Evolutionary conservation across 805 yeast genomes (phyloP).

Genomic region (Schizosaccharomyces lindneri): DNA sequence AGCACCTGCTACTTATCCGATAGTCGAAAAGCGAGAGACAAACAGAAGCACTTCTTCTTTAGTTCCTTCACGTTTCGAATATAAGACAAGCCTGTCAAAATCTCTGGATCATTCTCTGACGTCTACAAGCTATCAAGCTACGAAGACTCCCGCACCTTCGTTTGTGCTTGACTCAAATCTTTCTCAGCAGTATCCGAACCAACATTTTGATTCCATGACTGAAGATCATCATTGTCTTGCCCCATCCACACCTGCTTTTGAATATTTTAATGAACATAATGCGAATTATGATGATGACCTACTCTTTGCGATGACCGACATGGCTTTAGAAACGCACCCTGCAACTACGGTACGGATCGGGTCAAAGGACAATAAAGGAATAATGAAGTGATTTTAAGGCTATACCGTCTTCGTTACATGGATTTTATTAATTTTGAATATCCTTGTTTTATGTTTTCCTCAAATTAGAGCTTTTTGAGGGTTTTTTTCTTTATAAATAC

Average conservation of each 20-base stretch:
- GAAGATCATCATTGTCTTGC: neutral
- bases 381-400: too few relatives aligned
- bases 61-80: neutral
- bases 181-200: slow-evolving; percentile 3
- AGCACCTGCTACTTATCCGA: too few relatives aligned
- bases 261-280: neutral
- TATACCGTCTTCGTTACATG: too few relatives aligned
- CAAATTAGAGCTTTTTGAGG: too few relatives aligned
- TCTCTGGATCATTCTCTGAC: neutral
- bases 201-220: neutral
- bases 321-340: slow-evolving; percentile 8
- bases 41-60: neutral
- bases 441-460: too few relatives aligned
- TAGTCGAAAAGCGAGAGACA: too few relatives aligned
- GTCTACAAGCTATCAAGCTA: neutral
- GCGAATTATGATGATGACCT: slow-evolving; percentile 13
- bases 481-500: too few relatives aligned
- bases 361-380: neutral
- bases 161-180: neutral
- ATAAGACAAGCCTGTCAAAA: neutral
- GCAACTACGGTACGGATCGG: neutral
- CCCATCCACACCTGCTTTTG: neutral
- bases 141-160: neutral
- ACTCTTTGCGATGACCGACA: slow-evolving; percentile 18
- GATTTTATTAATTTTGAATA: too few relatives aligned